Base-by-base conservation (phyloP, 2,329 filamentous ascomycete genomes). In the Neospermospora avenae region DNA sequence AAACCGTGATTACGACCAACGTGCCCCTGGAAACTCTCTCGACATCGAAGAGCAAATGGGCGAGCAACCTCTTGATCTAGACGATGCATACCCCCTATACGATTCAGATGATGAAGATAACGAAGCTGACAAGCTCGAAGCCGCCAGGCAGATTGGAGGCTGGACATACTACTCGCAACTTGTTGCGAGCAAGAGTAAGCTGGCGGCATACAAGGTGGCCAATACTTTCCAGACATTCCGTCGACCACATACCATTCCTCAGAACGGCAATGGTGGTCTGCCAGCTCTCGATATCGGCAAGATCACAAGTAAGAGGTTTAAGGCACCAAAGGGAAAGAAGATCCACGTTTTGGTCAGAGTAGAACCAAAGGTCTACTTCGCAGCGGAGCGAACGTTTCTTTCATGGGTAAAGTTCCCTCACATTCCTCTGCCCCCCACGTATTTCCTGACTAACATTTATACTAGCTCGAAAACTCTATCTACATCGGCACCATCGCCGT, bases 331-430 rank as follows among this genome's bases (percentile, higher is more conserved):
- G 73, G 90, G 90, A 57, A 93, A 93, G 84, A 90, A 90, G 74
- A 98, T 99, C 61, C 93, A 98, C 70, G 95, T 99, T 24, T 93
- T 93, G 14, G 88, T 98, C 58, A 87, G 95, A 52, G 93, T 99
- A 35, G 95, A 99, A 75, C 95, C 95, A 35, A 99, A 99, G 77
- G 95, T 99, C 54, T 96, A 92, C 75, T 96, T 99, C 73, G 95
- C 95, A 22, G 93, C 92, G 0, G 95, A 99, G 76, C 85, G 95
- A 65, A 99, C 95, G 0, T 99, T 97, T 77, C 82, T 99, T 59
- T 90, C 91, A 64, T 99, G 95, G 92, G 87, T 89, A 77, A 78
- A 85, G 71, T 48, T 13, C 59, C 18, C n/a, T 45, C 6, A 56
- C 46, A 25, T 58, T 56, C 45, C 58, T 45, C 10, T 31, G 5